Evolutionary conservation across 192 early-diverging fungal species (phyloP), one percentile per base, ranked within the genome.

Genomic region (Backusella sp.): DNA sequence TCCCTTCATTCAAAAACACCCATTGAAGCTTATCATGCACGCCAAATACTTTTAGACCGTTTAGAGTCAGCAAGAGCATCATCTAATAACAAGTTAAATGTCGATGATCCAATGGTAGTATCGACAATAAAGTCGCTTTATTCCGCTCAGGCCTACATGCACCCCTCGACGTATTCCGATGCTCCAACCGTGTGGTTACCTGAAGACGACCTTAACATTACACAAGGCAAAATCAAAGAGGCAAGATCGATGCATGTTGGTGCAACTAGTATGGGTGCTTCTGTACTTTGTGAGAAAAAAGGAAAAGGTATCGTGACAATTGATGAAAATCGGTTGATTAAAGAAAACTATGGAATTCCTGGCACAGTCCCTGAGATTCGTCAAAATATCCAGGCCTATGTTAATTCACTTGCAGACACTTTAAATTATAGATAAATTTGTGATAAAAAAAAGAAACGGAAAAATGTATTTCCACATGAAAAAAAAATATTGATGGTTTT

Each of bases 121-220:
- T 36, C 49, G 1, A 68, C 73, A 14, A 30, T 65, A 46, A 62
- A 68, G 15, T 44, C 23, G 17, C 30, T 79, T 2, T 74, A 78
- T 7, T 80, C 81, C 21, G 53, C 74, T 8, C 76, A 77, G 12
- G 73, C 86, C 0, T 87, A 87, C 68, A 81, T 83, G 69, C 83
- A 88, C 26, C 87, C 87, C 6, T 76, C 85, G 1, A 75, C 78
- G 0, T 77, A 75, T n/a, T 62, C 53, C n/a, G 68, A 52, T 7
- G 83, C 83, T 35, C 80, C 78, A 9, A 82, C 85, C 19, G 81
- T 88, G 1, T 88, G 87, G 87, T 37, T 88, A 21, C 85, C 87
- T 34, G 70, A 81, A 73, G 87, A 88, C 42, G 82, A 82, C 7
- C 53, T 79, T 15, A 77, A 82, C 4, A 66, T 88, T 15, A 73